Percentiles rank a stretch among this genome's conserved stretches.
These are phyloP conservation scores for Chloris gayana DNA, from an alignment of 176 grass and related monocot species.

Conservation along the genomic window DNA sequence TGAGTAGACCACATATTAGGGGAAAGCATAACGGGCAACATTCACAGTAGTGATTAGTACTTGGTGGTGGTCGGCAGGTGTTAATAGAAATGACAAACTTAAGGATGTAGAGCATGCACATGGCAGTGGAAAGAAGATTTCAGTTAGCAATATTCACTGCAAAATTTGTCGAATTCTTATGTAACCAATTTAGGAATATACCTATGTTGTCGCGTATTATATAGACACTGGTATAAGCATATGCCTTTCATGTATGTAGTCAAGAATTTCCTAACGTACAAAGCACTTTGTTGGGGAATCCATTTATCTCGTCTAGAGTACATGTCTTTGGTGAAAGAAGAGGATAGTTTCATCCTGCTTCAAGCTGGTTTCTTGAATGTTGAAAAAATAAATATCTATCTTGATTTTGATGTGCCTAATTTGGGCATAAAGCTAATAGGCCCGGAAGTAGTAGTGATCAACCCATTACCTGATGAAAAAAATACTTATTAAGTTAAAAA, in stretches of 20 bases:
- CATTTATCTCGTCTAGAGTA: background rate
- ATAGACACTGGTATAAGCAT: background rate
- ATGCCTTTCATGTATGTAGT: conserved; percentile 25
- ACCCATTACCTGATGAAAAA: background rate
- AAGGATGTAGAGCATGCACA: conserved; percentile 19
- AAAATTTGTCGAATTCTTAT: conserved; percentile 19
- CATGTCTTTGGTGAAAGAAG: background rate
- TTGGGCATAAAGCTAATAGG: background rate
- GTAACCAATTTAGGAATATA: conserved; percentile 17
- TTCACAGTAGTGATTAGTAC: background rate
- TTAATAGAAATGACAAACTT: conserved; percentile 24
- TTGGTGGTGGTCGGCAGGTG: conserved; percentile 14
- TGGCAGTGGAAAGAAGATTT: background rate
- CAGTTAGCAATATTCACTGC: background rate
- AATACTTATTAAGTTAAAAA: too few relatives aligned
- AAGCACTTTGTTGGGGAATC: background rate
- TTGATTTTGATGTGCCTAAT: background rate
- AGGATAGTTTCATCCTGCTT: background rate
- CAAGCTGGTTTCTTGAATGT: background rate
- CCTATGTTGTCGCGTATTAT: background rate
- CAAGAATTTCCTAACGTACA: background rate
- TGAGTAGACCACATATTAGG: conserved; percentile 22
- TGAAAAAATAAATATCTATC: background rate
- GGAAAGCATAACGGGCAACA: conserved; percentile 1
- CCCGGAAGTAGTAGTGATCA: background rate